phyloP scores from a whole-genome alignment of 345 rosid genomes.

The Kernera saxatilis region DNA sequence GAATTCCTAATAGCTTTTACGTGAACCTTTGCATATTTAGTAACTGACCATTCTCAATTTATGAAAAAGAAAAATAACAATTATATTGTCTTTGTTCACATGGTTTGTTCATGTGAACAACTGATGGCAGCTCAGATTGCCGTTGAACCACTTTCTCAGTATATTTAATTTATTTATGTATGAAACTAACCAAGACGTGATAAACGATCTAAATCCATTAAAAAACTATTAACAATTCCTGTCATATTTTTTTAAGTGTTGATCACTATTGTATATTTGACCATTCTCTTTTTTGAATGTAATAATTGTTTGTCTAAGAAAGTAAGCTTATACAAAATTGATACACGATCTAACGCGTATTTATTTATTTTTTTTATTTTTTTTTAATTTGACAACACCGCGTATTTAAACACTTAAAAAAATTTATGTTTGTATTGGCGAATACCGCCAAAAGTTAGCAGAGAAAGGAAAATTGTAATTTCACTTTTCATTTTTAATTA shows the following conservation, averaged over 20 bases:
- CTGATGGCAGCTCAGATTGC: neutral
- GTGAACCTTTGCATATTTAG: too few species aligned
- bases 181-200: neutral
- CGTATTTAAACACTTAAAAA: too few species aligned
- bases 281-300: neutral
- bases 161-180: neutral
- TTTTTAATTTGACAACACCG: too few species aligned
- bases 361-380: too few species aligned
- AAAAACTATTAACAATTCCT: neutral
- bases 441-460: too few species aligned
- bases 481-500: too few species aligned
- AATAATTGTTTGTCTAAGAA: too few species aligned
- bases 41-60: neutral
- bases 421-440: too few species aligned
- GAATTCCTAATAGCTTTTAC: too few species aligned
- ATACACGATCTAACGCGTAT: too few species aligned
- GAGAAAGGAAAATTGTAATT: too few species aligned
- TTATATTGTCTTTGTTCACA: neutral
- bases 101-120: constrained; percentile 13
- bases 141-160: neutral
- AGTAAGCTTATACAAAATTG: too few species aligned
- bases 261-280: neutral
- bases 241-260: neutral
- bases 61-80: neutral
- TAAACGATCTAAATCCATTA: neutral